Evolutionary conservation across 306 rosid species (phyloP).

Genomic region (Dalbergia cultrata): DNA sequence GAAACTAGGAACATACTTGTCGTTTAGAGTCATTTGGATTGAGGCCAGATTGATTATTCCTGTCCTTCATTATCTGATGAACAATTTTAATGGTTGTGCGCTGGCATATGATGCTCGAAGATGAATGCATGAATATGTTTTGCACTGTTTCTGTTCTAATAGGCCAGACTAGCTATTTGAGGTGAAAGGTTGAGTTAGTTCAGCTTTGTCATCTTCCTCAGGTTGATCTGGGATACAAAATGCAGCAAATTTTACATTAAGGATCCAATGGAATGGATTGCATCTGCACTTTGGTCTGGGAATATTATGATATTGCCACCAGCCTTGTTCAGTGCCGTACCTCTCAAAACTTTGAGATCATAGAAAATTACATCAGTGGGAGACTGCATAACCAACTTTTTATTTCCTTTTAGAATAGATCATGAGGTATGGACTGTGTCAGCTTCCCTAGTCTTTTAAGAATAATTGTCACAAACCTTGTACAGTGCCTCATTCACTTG

Average conservation of each 20-base stretch:
- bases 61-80: background rate
- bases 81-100: background rate
- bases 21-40: background rate
- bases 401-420: background rate
- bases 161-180: constrained; percentile 6
- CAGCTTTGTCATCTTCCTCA: background rate
- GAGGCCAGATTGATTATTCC: background rate
- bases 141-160: background rate
- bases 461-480: background rate
- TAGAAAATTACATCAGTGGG: background rate
- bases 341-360: background rate
- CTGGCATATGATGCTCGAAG: background rate
- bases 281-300: background rate
- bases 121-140: background rate
- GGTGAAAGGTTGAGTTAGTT: background rate
- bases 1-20: background rate
- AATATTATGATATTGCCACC: background rate
- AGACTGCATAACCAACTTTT: background rate
- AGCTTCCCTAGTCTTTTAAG: background rate
- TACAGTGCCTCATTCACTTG: background rate
- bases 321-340: background rate
- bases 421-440: background rate
- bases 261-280: background rate
- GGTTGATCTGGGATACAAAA: background rate
- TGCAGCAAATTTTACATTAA: background rate